Base-by-base conservation (phyloP, 306 rosid genomes). In the Prunus dulcis region DNA sequence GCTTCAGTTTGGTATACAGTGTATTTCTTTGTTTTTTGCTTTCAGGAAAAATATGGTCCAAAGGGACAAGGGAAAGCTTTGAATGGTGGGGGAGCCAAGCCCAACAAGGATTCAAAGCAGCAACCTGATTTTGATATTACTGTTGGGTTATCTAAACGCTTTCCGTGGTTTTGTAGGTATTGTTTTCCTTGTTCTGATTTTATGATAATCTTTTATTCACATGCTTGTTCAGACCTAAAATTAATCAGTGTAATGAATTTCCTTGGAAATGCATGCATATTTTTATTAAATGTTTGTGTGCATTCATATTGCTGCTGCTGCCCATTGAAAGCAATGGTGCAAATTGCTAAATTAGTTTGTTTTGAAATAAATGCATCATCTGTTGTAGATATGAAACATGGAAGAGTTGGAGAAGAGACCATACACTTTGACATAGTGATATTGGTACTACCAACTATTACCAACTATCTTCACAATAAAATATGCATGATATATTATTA, bases 81-180 rank as follows among this genome's bases (percentile, higher is more conserved):
- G 64, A 90, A 77, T 52, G 88, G 71, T 68, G 71, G 83, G 32
- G 72, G 83, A 71, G 80, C 92, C 80, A 95, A 86, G 81, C 74
- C 91, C 82, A 79, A 57, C 77, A 87, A 85, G 81, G 88, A 82
- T 62, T 52, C 66, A 18, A 90, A 90, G 77, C 86, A 83, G 77
- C 90, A 51, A 77, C 89, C 88, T 3, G 88, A 86, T 74, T 85
- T 95, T 74, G 97, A 95, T 87, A 84, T 88, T 43, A 85, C 83
- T 74, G 96, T 90, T 64, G 97, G 99, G 28, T 86, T 95, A 49
- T 88, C 96, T n/a, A 87, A 92, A n/a, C 87, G 92, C 25, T 95
- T 96, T 27, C 97, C 99, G 1, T 95, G 99, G 97, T 90, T 89
- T 81, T 90, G 97, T 78, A 88, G 99, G 99, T 92, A 84, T 38